Evolutionary conservation across 179 eudicot genomes (phyloP).

Genomic region (Pouteria campechiana): DNA sequence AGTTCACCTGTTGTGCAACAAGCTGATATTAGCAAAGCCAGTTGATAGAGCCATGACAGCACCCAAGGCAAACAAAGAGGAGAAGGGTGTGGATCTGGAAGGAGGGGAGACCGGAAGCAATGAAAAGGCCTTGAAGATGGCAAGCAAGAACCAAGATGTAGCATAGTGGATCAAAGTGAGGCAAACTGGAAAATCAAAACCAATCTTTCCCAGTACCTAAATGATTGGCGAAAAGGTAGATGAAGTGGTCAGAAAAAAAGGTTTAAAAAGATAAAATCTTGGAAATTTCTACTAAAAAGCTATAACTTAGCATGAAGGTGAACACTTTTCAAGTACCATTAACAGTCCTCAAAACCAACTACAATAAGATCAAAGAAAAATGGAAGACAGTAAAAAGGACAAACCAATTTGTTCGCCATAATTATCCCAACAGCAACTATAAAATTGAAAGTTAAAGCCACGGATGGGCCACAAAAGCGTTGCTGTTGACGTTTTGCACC

Average conservation of each 20-base stretch:
- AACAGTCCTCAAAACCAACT: not conserved
- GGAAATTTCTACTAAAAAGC: too few species aligned
- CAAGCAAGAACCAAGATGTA: constrained; percentile 64
- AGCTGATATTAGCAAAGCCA: constrained; percentile 89
- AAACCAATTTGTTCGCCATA: constrained; percentile 62
- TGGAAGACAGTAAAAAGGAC: not conserved
- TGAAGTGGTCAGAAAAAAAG: too few species aligned
- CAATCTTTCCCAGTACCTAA: constrained; percentile 88
- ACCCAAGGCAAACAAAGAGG: constrained; percentile 70
- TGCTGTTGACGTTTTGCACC: constrained; percentile 83
- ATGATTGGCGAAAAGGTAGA: too few species aligned
- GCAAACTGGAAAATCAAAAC: constrained; percentile 76
- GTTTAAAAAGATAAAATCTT: too few species aligned
- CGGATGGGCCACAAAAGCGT: constrained; percentile 70
- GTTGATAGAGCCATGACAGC: constrained; percentile 89
- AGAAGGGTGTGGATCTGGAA: constrained; percentile 63
- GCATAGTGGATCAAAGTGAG: constrained; percentile 76
- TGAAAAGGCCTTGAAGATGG: constrained; percentile 66
- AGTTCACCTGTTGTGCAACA: constrained; percentile 68
- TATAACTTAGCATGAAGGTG: not conserved
- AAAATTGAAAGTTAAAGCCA: constrained; percentile 84
- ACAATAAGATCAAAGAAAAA: not conserved
- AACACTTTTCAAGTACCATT: too few species aligned
- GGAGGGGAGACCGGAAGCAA: constrained; percentile 85
- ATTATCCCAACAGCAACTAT: constrained; percentile 79